These are phyloP conservation scores for Dalbergia cultrata DNA, from an alignment of 306 rosid species.

Conservation along the genomic window DNA sequence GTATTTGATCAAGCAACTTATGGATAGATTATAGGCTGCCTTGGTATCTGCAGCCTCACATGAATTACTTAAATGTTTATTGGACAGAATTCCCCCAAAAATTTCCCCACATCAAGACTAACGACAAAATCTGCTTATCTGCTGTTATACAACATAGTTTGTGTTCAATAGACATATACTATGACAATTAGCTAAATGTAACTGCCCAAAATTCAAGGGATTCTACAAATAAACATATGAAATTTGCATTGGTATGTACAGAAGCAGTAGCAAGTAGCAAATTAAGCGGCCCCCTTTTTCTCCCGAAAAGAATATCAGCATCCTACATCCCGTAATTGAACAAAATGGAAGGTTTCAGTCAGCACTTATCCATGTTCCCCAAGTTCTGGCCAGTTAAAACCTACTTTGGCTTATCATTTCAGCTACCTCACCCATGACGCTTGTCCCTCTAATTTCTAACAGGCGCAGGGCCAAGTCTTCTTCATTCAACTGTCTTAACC, in stretches of 20 bases:
- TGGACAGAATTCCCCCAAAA: neutral
- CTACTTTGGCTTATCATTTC: slow-evolving; percentile 72
- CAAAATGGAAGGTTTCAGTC: neutral
- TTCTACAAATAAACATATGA: slow-evolving; percentile 7
- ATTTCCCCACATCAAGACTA: slow-evolving; percentile 11
- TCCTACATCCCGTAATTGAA: slow-evolving; percentile 32
- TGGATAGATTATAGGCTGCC: too few species aligned
- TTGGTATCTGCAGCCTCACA: too few species aligned
- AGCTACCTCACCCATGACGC: slow-evolving; percentile 89
- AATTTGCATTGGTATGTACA: slow-evolving; percentile 50
- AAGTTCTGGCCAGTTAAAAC: slow-evolving; percentile 38
- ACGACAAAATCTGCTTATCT: neutral
- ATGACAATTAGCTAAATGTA: neutral
- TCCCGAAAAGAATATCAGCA: slow-evolving; percentile 37
- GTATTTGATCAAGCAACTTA: too few species aligned
- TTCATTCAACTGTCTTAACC: slow-evolving; percentile 79
- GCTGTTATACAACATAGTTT: slow-evolving; percentile 3
- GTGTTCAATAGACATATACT: neutral
- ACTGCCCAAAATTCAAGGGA: slow-evolving; percentile 35
- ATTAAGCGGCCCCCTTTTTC: slow-evolving; percentile 20
- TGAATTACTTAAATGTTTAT: too few species aligned
- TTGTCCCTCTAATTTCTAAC: slow-evolving; percentile 69
- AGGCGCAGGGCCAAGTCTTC: slow-evolving; percentile 88
- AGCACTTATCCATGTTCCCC: slow-evolving; percentile 26
- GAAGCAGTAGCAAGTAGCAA: slow-evolving; percentile 38